Base-by-base conservation (phyloP, 1,284 basidiomycete genomes). In the Pseudozyma tsukubaensis region DNA sequence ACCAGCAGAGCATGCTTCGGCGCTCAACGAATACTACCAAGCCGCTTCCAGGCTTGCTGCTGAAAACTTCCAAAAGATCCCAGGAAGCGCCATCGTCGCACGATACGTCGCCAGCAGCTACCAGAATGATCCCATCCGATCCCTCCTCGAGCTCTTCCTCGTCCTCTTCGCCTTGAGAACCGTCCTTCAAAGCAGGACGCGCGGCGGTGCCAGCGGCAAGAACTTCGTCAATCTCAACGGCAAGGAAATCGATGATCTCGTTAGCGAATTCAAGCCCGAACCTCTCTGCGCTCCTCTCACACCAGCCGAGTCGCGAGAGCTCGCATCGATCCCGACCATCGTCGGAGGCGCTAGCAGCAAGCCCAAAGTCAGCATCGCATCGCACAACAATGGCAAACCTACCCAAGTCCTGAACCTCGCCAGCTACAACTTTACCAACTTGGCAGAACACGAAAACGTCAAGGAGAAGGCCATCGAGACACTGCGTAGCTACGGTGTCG, bases 191-290 rank as follows among this genome's bases (percentile, higher is more conserved):
- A 92, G 92, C 34, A 88, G 96, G 35, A 98, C 95, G 0, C 88
- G 94, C 47, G 91, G 92, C 48, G 93, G 95, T 74, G 89, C 90
- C 59, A 90, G 89, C 32, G 91, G 90, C n/a, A 94, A 92, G 83
- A 91, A 84, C 64, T 97, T 95, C 85, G 93, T 99, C 69, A 89
- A 94, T 81, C 92, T 98, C 63, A 90, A 88, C 50, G 92, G 94
- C 78, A 94, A 96, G 93, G 97, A 99, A 90, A 91, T 98, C 64
- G 91, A 97, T 83, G 96, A 99, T 80, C 89, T 99, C 40, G 93
- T 99, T 1, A 91, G 93, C 62, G 97, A 99, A 84, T 99, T 95
- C 93, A 88, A 88, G 11, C 97, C 97, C 0, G 93, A 95, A 73
- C 91, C 93, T 13, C 88, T 99, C 4, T 91, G 89, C 7, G 88